phyloP scores from a whole-genome alignment of 306 rosid species.

The Medicago lupulina region DNA sequence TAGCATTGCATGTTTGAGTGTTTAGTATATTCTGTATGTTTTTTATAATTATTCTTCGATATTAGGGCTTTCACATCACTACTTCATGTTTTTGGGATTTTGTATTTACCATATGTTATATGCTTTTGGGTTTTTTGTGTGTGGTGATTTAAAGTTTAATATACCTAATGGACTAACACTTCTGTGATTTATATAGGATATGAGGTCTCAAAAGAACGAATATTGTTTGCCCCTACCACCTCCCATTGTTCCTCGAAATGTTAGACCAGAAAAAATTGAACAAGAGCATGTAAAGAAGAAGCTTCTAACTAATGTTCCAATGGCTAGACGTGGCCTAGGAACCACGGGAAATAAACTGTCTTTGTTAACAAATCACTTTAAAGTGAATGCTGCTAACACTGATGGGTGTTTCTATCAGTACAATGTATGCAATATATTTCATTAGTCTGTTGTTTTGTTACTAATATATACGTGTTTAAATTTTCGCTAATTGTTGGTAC shows the following conservation, averaged over 20 bases:
- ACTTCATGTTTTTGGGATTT: neutral
- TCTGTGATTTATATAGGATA: conserved; percentile 30
- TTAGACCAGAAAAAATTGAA: conserved; percentile 56
- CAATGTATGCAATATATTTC: conserved; percentile 65
- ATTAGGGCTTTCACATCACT: neutral
- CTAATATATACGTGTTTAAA: neutral
- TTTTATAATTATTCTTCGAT: neutral
- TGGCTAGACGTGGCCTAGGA: conserved; percentile 70
- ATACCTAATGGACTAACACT: neutral
- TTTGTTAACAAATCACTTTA: conserved; percentile 80
- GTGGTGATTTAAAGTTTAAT: neutral
- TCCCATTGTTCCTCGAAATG: conserved; percentile 72
- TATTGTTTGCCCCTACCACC: conserved; percentile 81
- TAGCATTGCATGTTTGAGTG: too few relatives aligned
- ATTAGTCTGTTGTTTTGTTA: neutral
- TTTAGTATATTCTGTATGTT: too few relatives aligned
- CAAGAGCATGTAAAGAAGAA: conserved; percentile 55
- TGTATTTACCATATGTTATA: neutral
- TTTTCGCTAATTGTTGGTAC: neutral
- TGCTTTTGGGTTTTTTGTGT: neutral
- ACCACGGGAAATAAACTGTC: conserved; percentile 62
- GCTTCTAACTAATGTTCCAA: conserved; percentile 53
- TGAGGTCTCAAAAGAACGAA: conserved; percentile 56
- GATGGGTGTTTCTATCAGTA: conserved; percentile 81
- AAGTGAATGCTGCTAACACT: conserved; percentile 59